Evolutionary conservation across 441 rosid species (phyloP), one percentile per base, ranked within the genome.

Genomic region (Populus trichocarpa): DNA sequence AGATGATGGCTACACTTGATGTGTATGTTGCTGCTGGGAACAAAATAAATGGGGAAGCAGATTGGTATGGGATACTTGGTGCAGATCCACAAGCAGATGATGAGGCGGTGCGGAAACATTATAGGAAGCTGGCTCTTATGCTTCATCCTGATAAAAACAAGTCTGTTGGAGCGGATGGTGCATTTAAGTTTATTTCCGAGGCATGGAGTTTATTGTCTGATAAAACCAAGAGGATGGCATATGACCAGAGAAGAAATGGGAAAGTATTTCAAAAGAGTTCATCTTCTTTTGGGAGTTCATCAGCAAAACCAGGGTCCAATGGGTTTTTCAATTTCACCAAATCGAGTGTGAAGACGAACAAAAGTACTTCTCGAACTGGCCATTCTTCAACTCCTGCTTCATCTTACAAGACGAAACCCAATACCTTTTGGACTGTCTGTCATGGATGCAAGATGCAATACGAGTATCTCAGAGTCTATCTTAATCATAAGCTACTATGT

Each of bases 391-490:
- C 50, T 75, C 70, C 72, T 25, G 20, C 80, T 78, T 36, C 89
- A 72, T 74, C 85, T 10, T 65, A 67, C 74, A 79, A 83, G 83
- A 83, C 73, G 64, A 81, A 87, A 64, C 78, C 88, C 50, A 83
- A 67, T 53, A 93, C 96, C 6, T 91, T 93, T 84, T 91, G 97
- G 97, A 93, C 93, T 42, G 83, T 82, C 68, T 93, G 97, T 76
- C 81, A 77, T 42, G 70, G 73, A 59, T 93, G 97, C 91, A 81
- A 73, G 78, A 88, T 88, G 38, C 96, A 89, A 23, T 93, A 84
- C 77, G 96, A 92, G 69, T 89, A 88, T 82, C 82, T 85, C 74
- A 88, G 90, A 78, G 40, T 84, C 65, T 93, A 93, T 77, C 88
- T 89, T 36, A 85, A 92, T 83, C 87, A 86, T 63, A 90, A 85